Percentiles rank a stretch among this genome's conserved stretches.
Conservation (phyloP, 1,139 yeast genomes). For the Eremothecium sinecaudum region DNA sequence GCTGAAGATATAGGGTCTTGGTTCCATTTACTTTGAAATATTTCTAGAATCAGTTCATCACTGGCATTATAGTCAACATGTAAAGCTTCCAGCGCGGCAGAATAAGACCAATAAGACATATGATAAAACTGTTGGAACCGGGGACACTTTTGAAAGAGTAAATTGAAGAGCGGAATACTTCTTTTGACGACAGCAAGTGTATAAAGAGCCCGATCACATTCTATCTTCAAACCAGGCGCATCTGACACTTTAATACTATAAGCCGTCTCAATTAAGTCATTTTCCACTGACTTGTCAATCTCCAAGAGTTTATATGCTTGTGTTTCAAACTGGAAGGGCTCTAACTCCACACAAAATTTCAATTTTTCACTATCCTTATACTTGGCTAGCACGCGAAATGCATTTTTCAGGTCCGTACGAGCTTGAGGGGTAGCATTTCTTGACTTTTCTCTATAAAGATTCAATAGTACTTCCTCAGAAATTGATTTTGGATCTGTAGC, state of each 20-base stretch:
- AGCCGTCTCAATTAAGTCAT: conserved; percentile 65
- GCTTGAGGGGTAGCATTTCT: conserved; percentile 26
- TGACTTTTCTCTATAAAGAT: conserved; percentile 39
- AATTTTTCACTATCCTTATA: conserved; percentile 40
- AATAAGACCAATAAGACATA: conserved; percentile 20
- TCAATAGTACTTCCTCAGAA: conserved; percentile 40
- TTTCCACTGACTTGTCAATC: conserved; percentile 59
- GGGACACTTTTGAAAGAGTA: conserved; percentile 27
- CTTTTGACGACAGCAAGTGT: conserved; percentile 49
- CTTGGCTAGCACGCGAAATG: conserved; percentile 38
- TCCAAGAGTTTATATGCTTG: conserved; percentile 57
- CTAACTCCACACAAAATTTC: conserved; percentile 41
- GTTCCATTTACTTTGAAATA: conserved; percentile 41
- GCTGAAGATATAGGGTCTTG: conserved; percentile 27
- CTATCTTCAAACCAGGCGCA: conserved; percentile 30
- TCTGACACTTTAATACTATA: conserved; percentile 55
- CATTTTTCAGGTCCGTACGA: conserved; percentile 33
- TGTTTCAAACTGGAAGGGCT: conserved; percentile 41
- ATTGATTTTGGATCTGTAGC: conserved; percentile 18
- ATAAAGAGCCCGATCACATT: conserved; percentile 42
- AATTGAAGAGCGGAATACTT: conserved; percentile 34
- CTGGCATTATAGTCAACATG: conserved; percentile 39
- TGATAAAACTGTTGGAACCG: conserved; percentile 26
- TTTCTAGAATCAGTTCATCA: conserved; percentile 48
- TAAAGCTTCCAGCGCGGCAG: conserved; percentile 38